Base-by-base conservation (phyloP, 2,329 filamentous ascomycete species). In the Penicillium olsonii region DNA sequence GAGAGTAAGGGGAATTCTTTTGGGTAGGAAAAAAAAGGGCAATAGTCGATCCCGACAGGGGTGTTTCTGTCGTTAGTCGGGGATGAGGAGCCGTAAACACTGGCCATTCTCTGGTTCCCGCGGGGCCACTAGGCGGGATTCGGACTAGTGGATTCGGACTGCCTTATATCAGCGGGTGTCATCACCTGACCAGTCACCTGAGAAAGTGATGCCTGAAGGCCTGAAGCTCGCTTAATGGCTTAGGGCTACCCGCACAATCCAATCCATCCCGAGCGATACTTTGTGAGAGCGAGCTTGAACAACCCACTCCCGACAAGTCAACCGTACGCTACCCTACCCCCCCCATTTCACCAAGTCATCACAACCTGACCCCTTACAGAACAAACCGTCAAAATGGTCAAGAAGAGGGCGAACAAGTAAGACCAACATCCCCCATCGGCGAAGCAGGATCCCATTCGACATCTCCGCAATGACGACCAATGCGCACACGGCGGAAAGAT, bases 331-430 rank as follows among this genome's bases (percentile, higher is more conserved):
- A 59, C 57, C n/a, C 61, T 60, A 54, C 61, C 58, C 54, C 29
- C 29, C 52, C 52, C 55, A 53, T 40, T 55, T 53, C 50, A 41
- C 18, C 22, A 24, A 41, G 31, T 50, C 48, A 41, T 50, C 59
- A 61, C 51, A 57, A 56, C 66, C 66, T 68, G 57, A 68, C 66
- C 54, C 22, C 52, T 57, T 57, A 57, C 65, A 69, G 63, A 71
- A 59, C 69, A 75, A 75, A 75, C 75, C 76, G 77, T 76, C 77
- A 86, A 73, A 73, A 87, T 87, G 84, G 84, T 87, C 78, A 87
- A 87, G 81, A 87, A 87, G 81, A 80, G 84, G 75, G 83, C 84
- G 72, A 84, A 82, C 78, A 87, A 87, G 84, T 87, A 84, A 74
- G 80, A 71, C 55, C 63, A 60, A 53, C 60, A 54, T 52, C 47